Base-by-base conservation (phyloP, 2,329 filamentous ascomycete species). In the Clonostachys chloroleuca region DNA sequence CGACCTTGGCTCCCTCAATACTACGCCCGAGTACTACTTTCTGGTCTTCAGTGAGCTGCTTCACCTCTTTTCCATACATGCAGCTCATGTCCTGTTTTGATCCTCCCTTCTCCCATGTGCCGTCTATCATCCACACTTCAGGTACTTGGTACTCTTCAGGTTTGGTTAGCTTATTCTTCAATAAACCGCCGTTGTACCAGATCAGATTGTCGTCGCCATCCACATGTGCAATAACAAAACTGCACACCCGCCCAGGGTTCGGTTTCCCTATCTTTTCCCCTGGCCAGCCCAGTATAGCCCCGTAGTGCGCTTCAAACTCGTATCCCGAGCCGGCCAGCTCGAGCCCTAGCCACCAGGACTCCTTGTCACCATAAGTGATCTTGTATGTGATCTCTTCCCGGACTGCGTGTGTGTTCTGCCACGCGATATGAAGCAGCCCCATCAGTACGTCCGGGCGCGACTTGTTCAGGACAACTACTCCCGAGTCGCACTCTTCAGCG, bases 291-390 rank as follows among this genome's bases (percentile, higher is more conserved):
- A 69, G 51, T 8, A 73, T 67, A 3, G 65, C 61, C 1, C 62
- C 70, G 42, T 74, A 73, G 43, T 70, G 66, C 33, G 54, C 47
- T 6, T 70, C 67, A 48, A 74, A 72, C 3, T 59, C 55, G 44
- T 73, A 73, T 0, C 44, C 49, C 0, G 66, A 60, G 5, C 63
- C 64, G 4, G 63, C 60, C 2, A 72, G 57, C 48, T 74, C 71
- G 8, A 72, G 59, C 0, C 69, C 70, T 18, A 74, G 58, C 72
- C 70, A 74, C 60, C 64, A 74, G 1, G 61, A 68, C 51, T 74
- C 72, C 51, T 74, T 74, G 36, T 75, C 72, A 0, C 72, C 72
- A 18, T 74, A 67, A 0, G 59, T 68, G 30, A 71, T 55, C 34
- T 59, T 58, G 49, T 72, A 73, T 1, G 69, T 71, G 10, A 66